Conservation (phyloP, 179 eudicot species). For the Spergularia azorica region DNA sequence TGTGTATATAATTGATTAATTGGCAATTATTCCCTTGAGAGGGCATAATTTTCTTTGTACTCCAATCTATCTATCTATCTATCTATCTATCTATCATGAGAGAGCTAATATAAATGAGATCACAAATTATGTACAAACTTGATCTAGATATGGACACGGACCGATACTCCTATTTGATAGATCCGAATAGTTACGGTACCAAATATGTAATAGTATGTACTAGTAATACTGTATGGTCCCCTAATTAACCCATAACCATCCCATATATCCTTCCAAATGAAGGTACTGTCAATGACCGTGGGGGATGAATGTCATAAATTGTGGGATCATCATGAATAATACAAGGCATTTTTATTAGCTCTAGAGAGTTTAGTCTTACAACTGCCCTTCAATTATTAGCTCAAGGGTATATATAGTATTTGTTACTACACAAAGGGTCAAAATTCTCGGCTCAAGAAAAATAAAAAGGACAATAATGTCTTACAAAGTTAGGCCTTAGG, state of each 20-base stretch:
- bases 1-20: too few species aligned
- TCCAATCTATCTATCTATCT: too few species aligned
- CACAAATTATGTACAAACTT: too few species aligned
- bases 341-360: neutral
- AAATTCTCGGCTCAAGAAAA: constrained; percentile 6
- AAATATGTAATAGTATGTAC: neutral
- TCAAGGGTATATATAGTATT: neutral
- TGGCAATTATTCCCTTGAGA: too few species aligned
- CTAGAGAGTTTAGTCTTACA: constrained; percentile 16
- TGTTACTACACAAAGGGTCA: constrained; percentile 15
- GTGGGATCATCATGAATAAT: neutral
- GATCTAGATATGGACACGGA: too few species aligned
- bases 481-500: neutral
- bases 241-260: neutral
- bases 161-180: too few species aligned
- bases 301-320: constrained; percentile 1
- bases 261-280: constrained; percentile 7
- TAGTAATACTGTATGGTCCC: neutral
- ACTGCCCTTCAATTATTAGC: constrained; percentile 15
- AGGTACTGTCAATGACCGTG: neutral
- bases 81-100: too few species aligned
- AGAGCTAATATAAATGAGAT: too few species aligned
- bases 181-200: too few species aligned
- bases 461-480: neutral
- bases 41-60: too few species aligned